These are phyloP conservation scores for Arachnopeziza araneosa DNA, from an alignment of 2,329 filamentous ascomycete species.

Conservation along the genomic window DNA sequence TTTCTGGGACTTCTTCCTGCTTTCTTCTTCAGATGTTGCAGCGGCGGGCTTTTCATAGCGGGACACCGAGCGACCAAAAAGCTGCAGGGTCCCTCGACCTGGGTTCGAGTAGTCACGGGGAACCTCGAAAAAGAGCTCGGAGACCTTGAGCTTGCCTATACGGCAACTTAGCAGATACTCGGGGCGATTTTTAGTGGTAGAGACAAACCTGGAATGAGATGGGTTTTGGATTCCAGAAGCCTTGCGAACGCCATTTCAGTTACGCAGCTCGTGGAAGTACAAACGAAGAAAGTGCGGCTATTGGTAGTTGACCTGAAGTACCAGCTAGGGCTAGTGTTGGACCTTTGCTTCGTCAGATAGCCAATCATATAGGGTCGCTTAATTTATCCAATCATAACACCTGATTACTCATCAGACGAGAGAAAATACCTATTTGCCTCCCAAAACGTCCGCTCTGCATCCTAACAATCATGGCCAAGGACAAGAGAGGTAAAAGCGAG, in stretches of 20 bases:
- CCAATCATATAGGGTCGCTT: too few species aligned
- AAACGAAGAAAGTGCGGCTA: too few species aligned
- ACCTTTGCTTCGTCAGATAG: too few species aligned
- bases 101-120: constrained; percentile 73
- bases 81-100: constrained; percentile 60
- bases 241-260: neutral
- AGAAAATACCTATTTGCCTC: too few species aligned
- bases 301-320: too few species aligned
- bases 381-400: too few species aligned
- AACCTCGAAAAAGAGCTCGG: constrained; percentile 82
- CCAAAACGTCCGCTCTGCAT: too few species aligned
- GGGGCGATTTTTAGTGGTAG: neutral
- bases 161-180: neutral
- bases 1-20: constrained; percentile 42
- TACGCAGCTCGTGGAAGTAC: neutral
- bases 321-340: too few species aligned
- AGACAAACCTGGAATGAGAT: constrained; percentile 13
- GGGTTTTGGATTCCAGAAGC: constrained; percentile 15
- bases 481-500: constrained; percentile 43
- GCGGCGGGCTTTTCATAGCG: constrained; percentile 53
- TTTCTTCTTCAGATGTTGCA: constrained; percentile 32
- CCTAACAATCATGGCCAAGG: constrained; percentile 43
- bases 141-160: constrained; percentile 68
- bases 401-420: too few species aligned
- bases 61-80: constrained; percentile 72